Evolutionary conservation across 331 rosid genomes (phyloP), one percentile per base, ranked within the genome.

Genomic region (Erythrophleum ivorense): DNA sequence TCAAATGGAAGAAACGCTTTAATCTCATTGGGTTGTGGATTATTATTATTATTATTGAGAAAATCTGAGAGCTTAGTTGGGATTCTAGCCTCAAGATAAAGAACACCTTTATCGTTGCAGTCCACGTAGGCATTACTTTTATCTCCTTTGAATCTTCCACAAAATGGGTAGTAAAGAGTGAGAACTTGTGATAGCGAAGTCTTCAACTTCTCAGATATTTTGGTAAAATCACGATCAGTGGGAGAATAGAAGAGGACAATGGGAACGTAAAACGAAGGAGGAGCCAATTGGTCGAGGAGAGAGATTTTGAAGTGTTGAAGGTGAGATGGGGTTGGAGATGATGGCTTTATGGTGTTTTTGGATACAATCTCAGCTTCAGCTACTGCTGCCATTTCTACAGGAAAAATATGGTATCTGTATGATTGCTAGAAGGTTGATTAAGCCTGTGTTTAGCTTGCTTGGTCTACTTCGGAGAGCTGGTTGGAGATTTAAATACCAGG

Each of bases 201-300:
- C 31, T 66, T 78, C 15, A 78, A 13, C 34, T 6, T 65, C 0
- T n/a, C 2, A 21, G 81, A 50, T 0, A 78, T 19, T 16, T 9
- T 9, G 10, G 75, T 1, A 34, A 78, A 78, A 14, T 11, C 19
- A 66, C 5, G 41, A 48, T 34, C 11, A 18, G 41, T 34, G 18
- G 75, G 8, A 49, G 81, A 78, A 34, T 65, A 78, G 75, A 77
- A 64, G 50, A 77, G 50, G 21, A 49, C 40, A 13, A 64, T 67
- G 33, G 65, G 64, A n/a, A 65, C 81, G 19, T 29, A 77, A n/a
- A 73, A 48, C 4, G 21, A 4, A 48, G 64, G 50, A 15, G 81
- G 81, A n/a, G 81, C 46, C 3, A 77, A 8, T 12, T 77, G 73
- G 19, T 77, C 81, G 8, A 77, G 74, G 15, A 77, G 62, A 13